Percentiles rank a stretch among this genome's conserved stretches.
Evolutionary conservation across 1,284 basidiomycete species (phyloP).

Genomic region (Tylopilus orsonianus): DNA sequence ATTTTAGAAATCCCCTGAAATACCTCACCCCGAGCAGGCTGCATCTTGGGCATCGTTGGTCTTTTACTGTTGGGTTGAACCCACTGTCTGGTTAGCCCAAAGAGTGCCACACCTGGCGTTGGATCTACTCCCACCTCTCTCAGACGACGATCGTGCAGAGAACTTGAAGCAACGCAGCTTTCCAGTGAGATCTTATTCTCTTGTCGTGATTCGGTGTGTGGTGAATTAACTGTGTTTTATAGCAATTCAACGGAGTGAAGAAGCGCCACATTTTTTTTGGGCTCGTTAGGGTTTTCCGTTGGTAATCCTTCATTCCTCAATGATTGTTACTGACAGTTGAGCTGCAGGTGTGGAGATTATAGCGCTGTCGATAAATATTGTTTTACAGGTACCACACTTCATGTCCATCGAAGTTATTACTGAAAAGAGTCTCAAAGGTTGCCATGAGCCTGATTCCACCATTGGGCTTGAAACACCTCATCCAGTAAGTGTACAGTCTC

Average conservation of each 20-base stretch:
- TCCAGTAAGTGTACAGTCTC: not conserved
- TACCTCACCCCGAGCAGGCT: slow-evolving; percentile 2
- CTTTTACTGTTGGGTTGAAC: slow-evolving; percentile 1
- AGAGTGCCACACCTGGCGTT: not conserved
- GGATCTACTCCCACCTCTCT: not conserved
- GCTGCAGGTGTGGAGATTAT: not conserved
- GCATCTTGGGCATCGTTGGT: not conserved
- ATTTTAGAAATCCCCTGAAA: not conserved
- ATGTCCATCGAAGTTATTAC: not conserved
- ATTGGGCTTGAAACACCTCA: slow-evolving; percentile 1
- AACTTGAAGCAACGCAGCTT: not conserved
- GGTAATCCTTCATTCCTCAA: not conserved
- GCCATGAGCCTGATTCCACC: not conserved
- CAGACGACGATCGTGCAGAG: not conserved
- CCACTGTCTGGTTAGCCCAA: slow-evolving; percentile 1
- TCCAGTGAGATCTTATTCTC: not conserved
- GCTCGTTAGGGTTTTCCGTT: slow-evolving; percentile 3
- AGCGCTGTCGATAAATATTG: not conserved
- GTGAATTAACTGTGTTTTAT: not conserved
- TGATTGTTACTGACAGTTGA: not conserved
- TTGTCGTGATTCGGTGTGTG: not conserved
- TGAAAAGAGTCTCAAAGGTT: not conserved
- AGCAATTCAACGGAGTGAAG: slow-evolving; percentile 2
- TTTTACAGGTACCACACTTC: not conserved
- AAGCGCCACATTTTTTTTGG: slow-evolving; percentile 3